These are phyloP conservation scores for Paraphaeosphaeria sporulosa DNA, from an alignment of 2,329 filamentous ascomycete species.

Conservation along the genomic window DNA sequence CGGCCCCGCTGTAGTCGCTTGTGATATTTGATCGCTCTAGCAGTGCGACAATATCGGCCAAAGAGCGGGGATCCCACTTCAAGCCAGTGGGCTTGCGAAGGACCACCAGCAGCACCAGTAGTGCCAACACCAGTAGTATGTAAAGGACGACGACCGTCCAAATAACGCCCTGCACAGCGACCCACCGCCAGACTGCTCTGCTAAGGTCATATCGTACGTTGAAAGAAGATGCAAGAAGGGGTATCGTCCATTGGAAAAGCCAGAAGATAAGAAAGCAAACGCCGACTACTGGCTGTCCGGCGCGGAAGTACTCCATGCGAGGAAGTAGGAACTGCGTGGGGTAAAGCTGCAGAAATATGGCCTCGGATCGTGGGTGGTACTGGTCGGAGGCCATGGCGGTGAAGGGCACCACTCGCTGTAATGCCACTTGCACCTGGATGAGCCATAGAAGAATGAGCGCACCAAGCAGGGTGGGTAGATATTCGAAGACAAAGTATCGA, in stretches of 20 bases:
- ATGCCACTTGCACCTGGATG: slow-evolving; percentile 74
- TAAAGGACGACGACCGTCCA: slow-evolving; percentile 83
- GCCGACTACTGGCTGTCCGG: slow-evolving; percentile 73
- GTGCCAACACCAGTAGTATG: slow-evolving; percentile 67
- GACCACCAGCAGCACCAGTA: slow-evolving; percentile 67
- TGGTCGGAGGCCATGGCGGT: slow-evolving; percentile 74
- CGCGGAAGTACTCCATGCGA: slow-evolving; percentile 70
- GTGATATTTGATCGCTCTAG: slow-evolving; percentile 82
- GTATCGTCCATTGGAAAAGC: slow-evolving; percentile 80
- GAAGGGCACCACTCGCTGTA: slow-evolving; percentile 82
- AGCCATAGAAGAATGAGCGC: slow-evolving; percentile 77
- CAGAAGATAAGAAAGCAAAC: slow-evolving; percentile 74
- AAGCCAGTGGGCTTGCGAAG: slow-evolving; percentile 74
- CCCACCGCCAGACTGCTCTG: slow-evolving; percentile 76
- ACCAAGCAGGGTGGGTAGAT: slow-evolving; percentile 80
- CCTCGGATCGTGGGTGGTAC: slow-evolving; percentile 64
- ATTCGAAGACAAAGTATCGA: slow-evolving; percentile 85
- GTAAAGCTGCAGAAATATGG: slow-evolving; percentile 69
- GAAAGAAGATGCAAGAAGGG: slow-evolving; percentile 80
- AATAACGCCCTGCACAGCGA: slow-evolving; percentile 76
- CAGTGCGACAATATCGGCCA: slow-evolving; percentile 82
- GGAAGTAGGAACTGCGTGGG: slow-evolving; percentile 73
- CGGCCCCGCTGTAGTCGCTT: slow-evolving; percentile 73
- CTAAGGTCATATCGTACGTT: slow-evolving; percentile 67
- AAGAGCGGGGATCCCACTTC: slow-evolving; percentile 82